Evolutionary conservation across 2,329 filamentous ascomycete genomes (phyloP).

Genomic region (Corinectria fuckeliana): DNA sequence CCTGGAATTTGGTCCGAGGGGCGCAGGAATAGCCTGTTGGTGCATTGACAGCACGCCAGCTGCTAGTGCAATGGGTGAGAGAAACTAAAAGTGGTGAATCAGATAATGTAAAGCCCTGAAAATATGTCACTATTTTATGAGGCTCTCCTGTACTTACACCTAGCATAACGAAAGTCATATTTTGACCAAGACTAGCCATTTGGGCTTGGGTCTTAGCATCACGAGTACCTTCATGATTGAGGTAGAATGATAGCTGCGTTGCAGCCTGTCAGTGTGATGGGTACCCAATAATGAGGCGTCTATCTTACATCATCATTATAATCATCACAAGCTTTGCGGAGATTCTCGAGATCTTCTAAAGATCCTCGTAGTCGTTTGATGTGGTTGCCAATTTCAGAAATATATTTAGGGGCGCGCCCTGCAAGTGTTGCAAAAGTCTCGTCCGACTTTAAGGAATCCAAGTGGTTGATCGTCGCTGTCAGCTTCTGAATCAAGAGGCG

Average conservation of each 20-base stretch:
- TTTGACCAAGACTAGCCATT: background rate
- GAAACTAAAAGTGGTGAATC: background rate
- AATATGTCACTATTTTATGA: too few species aligned
- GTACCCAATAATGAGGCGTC: too few species aligned
- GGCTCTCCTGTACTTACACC: background rate
- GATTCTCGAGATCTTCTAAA: background rate
- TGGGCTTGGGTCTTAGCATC: background rate
- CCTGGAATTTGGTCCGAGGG: background rate
- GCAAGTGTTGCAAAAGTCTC: background rate
- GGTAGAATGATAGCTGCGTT: background rate
- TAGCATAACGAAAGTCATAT: background rate
- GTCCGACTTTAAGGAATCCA: background rate
- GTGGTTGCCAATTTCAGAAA: background rate
- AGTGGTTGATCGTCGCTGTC: background rate
- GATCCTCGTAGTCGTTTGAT: background rate
- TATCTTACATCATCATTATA: background rate
- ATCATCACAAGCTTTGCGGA: background rate
- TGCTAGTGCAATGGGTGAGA: background rate
- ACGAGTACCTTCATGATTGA: background rate
- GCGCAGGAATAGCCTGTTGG: slow-evolving; percentile 8
- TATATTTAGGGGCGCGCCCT: background rate
- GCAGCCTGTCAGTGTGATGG: background rate
- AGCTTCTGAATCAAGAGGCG: background rate
- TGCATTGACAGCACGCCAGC: slow-evolving; percentile 22
- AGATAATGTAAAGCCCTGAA: too few species aligned